phyloP scores from a whole-genome alignment of 2,329 filamentous ascomycete species.

The Corynespora cassiicola region DNA sequence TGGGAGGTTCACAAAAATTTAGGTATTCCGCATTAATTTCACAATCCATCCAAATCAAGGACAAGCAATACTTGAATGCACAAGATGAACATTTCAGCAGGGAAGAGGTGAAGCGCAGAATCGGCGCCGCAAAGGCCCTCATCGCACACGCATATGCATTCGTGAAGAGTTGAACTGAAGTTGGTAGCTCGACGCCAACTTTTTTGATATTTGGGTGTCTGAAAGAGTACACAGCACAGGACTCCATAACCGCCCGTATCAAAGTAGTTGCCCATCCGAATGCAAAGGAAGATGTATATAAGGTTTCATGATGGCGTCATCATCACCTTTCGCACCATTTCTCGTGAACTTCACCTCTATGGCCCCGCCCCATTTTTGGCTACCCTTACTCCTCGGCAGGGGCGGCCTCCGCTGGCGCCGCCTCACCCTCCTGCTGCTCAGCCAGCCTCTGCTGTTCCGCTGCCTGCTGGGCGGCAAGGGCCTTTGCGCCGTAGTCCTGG shows the following conservation, averaged over 20 bases:
- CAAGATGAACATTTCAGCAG: too few species aligned
- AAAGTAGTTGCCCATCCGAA: slow-evolving; percentile 27
- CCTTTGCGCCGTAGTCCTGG: slow-evolving; percentile 99
- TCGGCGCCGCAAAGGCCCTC: too few species aligned
- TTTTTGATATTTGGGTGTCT: slow-evolving; percentile 12
- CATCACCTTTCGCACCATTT: slow-evolving; percentile 7
- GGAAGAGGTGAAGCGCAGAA: too few species aligned
- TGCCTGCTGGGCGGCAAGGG: slow-evolving; percentile 70
- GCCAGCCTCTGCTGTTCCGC: slow-evolving; percentile 66
- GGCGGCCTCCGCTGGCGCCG: slow-evolving; percentile 41
- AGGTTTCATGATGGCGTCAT: slow-evolving; percentile 5
- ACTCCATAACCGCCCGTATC: slow-evolving; percentile 19
- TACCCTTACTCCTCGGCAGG: slow-evolving; percentile 35
- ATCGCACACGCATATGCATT: too few species aligned
- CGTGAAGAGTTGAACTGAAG: too few species aligned
- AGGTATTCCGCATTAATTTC: too few species aligned
- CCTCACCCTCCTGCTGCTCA: slow-evolving; percentile 64
- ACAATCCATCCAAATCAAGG: too few species aligned
- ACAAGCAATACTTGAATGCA: too few species aligned
- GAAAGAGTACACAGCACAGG: slow-evolving; percentile 18
- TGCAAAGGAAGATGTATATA: slow-evolving; percentile 27
- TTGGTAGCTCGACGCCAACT: too few species aligned
- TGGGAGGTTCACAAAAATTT: too few species aligned
- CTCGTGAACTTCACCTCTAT: too few species aligned
- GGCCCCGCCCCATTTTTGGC: background rate